Evolutionary conservation across 495 filamentous ascomycete species (phyloP).

Genomic region (Penicillium steckii): DNA sequence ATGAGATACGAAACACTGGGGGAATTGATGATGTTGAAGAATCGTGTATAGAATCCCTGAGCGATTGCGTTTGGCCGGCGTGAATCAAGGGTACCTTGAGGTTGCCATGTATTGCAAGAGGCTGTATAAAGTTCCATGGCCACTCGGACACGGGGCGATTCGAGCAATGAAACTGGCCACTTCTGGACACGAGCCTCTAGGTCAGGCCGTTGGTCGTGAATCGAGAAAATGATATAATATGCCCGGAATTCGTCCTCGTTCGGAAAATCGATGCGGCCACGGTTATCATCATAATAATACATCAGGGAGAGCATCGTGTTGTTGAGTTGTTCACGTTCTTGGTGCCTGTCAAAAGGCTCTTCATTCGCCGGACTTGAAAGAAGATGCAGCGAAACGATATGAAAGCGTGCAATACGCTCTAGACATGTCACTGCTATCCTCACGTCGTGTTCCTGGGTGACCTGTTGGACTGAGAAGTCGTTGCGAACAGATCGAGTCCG

Average conservation of each 20-base stretch:
- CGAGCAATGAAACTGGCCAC: slow-evolving; percentile 60
- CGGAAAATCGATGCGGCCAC: slow-evolving; percentile 47
- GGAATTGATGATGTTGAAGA: slow-evolving; percentile 73
- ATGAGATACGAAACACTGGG: slow-evolving; percentile 79
- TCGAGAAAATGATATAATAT: slow-evolving; percentile 84
- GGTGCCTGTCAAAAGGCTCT: slow-evolving; percentile 78
- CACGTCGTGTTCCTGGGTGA: slow-evolving; percentile 66
- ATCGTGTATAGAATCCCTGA: slow-evolving; percentile 64
- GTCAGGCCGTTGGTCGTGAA: slow-evolving; percentile 65
- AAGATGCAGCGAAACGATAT: slow-evolving; percentile 83
- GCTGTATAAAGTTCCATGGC: slow-evolving; percentile 70
- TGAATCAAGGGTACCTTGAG: slow-evolving; percentile 62
- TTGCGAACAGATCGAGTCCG: slow-evolving; percentile 87
- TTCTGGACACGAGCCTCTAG: slow-evolving; percentile 72
- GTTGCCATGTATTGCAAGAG: slow-evolving; percentile 61
- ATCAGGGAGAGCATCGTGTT: slow-evolving; percentile 84
- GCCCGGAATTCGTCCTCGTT: slow-evolving; percentile 91
- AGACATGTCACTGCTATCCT: slow-evolving; percentile 72
- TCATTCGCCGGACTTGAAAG: slow-evolving; percentile 64
- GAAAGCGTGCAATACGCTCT: slow-evolving; percentile 87
- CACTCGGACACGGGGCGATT: slow-evolving; percentile 56
- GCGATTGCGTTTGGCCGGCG: slow-evolving; percentile 53
- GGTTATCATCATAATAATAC: slow-evolving; percentile 81
- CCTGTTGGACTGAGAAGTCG: slow-evolving; percentile 88
- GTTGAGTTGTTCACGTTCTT: slow-evolving; percentile 90